phyloP scores from a whole-genome alignment of 352 stramenopile species.

The Blastocystis sp. region DNA sequence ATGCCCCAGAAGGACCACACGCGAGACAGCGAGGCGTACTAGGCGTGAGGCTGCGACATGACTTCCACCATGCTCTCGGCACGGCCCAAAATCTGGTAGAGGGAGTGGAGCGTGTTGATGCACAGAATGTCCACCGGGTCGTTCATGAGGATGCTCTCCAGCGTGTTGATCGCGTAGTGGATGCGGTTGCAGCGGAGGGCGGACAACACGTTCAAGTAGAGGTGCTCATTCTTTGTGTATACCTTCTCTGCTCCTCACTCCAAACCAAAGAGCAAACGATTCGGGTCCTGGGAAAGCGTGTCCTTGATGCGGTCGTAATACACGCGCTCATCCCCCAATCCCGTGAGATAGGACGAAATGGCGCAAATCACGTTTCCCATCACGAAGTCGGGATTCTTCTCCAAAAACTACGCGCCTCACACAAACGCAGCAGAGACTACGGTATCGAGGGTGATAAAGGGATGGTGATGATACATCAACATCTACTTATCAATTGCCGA shows the following conservation, averaged over 20 bases:
- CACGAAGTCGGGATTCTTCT: conserved; percentile 23
- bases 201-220: conserved; percentile 1
- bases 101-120: conserved; percentile 12
- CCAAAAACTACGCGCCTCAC: not conserved
- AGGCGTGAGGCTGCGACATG: not conserved
- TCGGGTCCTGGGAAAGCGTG: conserved; percentile 10
- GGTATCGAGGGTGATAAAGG: conserved; percentile 5
- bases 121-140: conserved; percentile 19
- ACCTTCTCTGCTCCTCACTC: conserved; percentile 5
- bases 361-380: conserved; percentile 34
- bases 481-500: not conserved
- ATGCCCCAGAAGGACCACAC: conserved; percentile 48
- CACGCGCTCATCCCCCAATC: not conserved
- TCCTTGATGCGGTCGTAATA: conserved; percentile 27
- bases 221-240: conserved; percentile 48
- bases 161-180: conserved; percentile 39
- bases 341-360: not conserved
- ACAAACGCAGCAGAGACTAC: not conserved
- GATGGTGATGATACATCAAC: conserved; percentile 6
- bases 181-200: conserved; percentile 7
- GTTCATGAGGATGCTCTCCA: conserved; percentile 36
- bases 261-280: not conserved
- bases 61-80: not conserved
- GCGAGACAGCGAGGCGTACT: conserved; percentile 9
- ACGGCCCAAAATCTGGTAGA: conserved; percentile 12